These are phyloP conservation scores for Penicillium flavigenum DNA, from an alignment of 495 filamentous ascomycete species.

Conservation along the genomic window DNA sequence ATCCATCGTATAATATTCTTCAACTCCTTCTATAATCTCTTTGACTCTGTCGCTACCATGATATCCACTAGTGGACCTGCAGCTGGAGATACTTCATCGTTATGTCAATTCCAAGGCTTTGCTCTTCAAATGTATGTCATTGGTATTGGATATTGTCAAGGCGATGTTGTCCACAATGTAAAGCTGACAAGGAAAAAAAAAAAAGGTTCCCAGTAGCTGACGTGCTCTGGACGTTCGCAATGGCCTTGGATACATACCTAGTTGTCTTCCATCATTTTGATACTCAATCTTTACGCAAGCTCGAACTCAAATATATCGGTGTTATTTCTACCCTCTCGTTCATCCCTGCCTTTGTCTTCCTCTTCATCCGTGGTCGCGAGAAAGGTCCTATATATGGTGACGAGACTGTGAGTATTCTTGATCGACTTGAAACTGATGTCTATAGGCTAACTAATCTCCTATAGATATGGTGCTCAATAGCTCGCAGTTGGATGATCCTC, in stretches of 20 bases:
- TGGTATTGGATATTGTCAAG: not conserved
- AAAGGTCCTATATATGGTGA: slow-evolving; percentile 47
- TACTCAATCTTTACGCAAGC: slow-evolving; percentile 33
- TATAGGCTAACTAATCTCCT: not conserved
- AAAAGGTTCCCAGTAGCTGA: slow-evolving; percentile 50
- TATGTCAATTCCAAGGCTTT: slow-evolving; percentile 52
- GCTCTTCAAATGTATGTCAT: slow-evolving; percentile 45
- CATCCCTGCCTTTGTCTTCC: slow-evolving; percentile 44
- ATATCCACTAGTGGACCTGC: slow-evolving; percentile 43
- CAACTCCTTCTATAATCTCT: slow-evolving; percentile 47
- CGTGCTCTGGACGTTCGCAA: slow-evolving; percentile 50
- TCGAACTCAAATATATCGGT: slow-evolving; percentile 43
- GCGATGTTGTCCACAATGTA: not conserved
- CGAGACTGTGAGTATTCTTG: slow-evolving; percentile 35
- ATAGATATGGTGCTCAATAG: slow-evolving; percentile 49
- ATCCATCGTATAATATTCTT: slow-evolving; percentile 51
- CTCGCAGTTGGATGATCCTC: slow-evolving; percentile 45
- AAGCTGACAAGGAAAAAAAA: not conserved
- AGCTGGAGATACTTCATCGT: slow-evolving; percentile 36
- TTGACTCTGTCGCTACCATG: slow-evolving; percentile 48
- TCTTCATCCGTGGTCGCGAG: slow-evolving; percentile 38
- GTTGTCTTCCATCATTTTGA: slow-evolving; percentile 48
- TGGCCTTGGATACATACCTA: slow-evolving; percentile 46
- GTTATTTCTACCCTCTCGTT: slow-evolving; percentile 38
- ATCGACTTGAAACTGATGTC: not conserved